A percentile compares a stretch with the other conserved stretches of the same genome.
phyloP scores from a whole-genome alignment of 164 flowering plant species.

The Kingdonia uniflora region DNA sequence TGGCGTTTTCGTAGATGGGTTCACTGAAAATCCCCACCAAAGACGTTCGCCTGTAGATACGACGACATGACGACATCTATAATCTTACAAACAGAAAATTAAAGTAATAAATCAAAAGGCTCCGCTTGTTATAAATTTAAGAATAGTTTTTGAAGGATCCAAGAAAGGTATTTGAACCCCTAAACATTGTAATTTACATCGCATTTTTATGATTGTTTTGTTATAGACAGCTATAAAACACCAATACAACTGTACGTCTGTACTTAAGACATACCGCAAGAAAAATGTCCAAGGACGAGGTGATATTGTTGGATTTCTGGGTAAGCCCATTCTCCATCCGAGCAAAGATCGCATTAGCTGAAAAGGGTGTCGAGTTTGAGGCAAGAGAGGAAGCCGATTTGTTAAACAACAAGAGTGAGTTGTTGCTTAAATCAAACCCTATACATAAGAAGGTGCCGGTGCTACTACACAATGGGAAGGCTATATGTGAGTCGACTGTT shows the following conservation, averaged over 20 bases:
- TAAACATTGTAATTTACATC: slow-evolving; percentile 5
- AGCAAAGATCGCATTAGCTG: slow-evolving; percentile 34
- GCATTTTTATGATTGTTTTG: not conserved
- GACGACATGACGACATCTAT: too few species aligned
- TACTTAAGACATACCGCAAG: too few species aligned
- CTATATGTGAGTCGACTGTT: slow-evolving; percentile 30
- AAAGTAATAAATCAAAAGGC: too few species aligned
- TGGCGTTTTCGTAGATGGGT: too few species aligned
- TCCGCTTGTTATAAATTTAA: too few species aligned
- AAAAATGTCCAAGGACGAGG: slow-evolving; percentile 23
- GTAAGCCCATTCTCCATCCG: slow-evolving; percentile 38
- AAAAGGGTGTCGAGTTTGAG: slow-evolving; percentile 34
- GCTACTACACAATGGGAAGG: slow-evolving; percentile 33
- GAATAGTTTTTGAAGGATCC: too few species aligned
- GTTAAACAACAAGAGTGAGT: slow-evolving; percentile 34
- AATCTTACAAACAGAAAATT: too few species aligned
- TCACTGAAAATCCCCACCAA: too few species aligned
- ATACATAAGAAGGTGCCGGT: slow-evolving; percentile 44
- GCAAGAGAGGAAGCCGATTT: slow-evolving; percentile 30
- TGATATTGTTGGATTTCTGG: slow-evolving; percentile 33
- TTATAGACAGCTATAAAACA: not conserved
- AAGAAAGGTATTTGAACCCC: slow-evolving; percentile 2
- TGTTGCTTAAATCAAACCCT: slow-evolving; percentile 42
- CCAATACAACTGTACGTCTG: too few species aligned
- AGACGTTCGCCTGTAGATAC: too few species aligned